Evolutionary conservation across 2,329 filamentous ascomycete species (phyloP), one percentile per base, ranked within the genome.

Genomic region (Colletotrichum horii): DNA sequence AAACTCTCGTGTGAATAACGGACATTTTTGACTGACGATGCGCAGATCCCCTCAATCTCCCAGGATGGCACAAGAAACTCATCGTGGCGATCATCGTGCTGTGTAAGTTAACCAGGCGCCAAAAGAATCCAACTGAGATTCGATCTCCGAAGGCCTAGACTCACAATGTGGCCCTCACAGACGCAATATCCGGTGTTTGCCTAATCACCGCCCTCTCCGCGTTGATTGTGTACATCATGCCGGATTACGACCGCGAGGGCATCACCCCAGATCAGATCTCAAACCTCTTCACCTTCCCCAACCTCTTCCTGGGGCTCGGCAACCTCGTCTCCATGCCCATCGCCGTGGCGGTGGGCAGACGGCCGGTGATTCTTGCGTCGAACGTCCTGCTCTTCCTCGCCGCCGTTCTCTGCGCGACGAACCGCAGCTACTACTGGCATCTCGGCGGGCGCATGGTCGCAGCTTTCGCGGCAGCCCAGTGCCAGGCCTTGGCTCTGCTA

Each of bases 241-340:
- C 79, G 1, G 24, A 73, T 28, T 79, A 78, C n/a, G 65, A 79
- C 12, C 71, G 73, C 19, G 60, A 71, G 14, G 66, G 74, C 22
- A 75, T 77, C n/a, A 81, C 70, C 14, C 55, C 19, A 2, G 60
- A 64, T 43, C 74, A 74, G 34, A 66, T 71, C 3, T 74, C 71
- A 8, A 79, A 80, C 48, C 77, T 84, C 22, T 79, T 83, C 78
- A 84, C 82, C 2, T 83, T 80, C 56, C 81, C 82, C 0, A 78
- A 77, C 1, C 78, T 83, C 3, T 80, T 81, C 58, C 77, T 79
- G 71, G 80, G 80, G 16, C 66, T 81, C 24, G 79, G 79, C 6
- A 81, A 81, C 66, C 43, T 84, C n/a, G 74, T 84, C 19, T 80
- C 81, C n/a, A 83, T 84, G 81, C 83, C 83, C 8, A 71, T 84